These are phyloP conservation scores for Ganoderma lingzhi DNA, from an alignment of 1,284 basidiomycete species.

Conservation along the genomic window DNA sequence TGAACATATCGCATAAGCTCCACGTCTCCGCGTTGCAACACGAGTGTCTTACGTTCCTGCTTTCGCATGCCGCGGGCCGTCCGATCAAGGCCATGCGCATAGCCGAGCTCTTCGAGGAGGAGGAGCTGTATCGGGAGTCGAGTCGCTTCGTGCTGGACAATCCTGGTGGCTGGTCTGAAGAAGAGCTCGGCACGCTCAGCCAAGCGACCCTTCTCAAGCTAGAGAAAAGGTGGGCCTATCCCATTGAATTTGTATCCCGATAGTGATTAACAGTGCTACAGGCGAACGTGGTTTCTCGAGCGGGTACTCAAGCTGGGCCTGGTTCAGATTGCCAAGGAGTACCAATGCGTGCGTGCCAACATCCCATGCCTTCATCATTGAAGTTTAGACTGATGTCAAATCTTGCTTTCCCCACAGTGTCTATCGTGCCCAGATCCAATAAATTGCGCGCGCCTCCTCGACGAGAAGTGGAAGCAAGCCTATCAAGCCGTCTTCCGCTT, in stretches of 20 bases:
- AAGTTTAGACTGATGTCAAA: background rate
- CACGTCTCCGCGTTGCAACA: constrained; percentile 83
- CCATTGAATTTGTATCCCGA: background rate
- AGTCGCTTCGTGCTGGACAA: constrained; percentile 92
- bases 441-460: constrained; percentile 85
- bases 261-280: constrained; percentile 37
- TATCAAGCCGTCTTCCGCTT: constrained; percentile 90
- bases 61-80: constrained; percentile 89
- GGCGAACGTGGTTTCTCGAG: constrained; percentile 94
- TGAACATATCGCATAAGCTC: constrained; percentile 88
- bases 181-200: constrained; percentile 81
- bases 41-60: constrained; percentile 85
- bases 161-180: constrained; percentile 84
- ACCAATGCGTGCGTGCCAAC: constrained; percentile 74
- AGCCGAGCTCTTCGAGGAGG: constrained; percentile 86
- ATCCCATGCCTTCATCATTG: background rate
- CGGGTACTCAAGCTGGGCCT: constrained; percentile 91
- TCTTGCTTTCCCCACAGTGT: constrained; percentile 56
- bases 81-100: constrained; percentile 93
- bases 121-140: constrained; percentile 89
- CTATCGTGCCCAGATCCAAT: constrained; percentile 83
- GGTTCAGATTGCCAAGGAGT: constrained; percentile 88
- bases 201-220: constrained; percentile 86
- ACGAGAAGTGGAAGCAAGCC: constrained; percentile 93
- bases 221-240: constrained; percentile 74